Base-by-base conservation (phyloP, 176 grass and related monocot species). In the Tuctoria greenei region DNA sequence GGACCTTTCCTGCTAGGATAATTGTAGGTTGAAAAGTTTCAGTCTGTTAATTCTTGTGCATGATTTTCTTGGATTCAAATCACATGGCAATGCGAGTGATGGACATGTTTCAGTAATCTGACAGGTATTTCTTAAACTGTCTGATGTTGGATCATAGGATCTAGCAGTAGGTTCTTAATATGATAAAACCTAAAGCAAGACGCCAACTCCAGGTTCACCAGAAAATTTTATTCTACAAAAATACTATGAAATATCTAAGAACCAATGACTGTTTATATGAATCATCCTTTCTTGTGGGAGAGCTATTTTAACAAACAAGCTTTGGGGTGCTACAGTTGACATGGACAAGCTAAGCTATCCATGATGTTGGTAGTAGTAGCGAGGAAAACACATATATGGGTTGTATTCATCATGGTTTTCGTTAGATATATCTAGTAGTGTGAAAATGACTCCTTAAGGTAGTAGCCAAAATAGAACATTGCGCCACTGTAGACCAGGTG, bases 401-500 rank as follows among this genome's bases (percentile, higher is more conserved):
- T 35, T 59, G 31, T 28, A 60, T 4, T 27, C 27, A 28, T 23
- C 15, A 59, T 37, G 28, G 16, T 82, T 42, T 6, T 65, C 37
- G 38, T 59, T 28, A 1, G 6, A 82, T 43, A 18, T 44, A 65
- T 82, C 61, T 58, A 58, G 13, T 23, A 15, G 20, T 31, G 15
- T 28, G 15, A 82, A 50, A 66, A 82, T 47, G n/a, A 57, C 31
- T 44, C 77, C 75, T 40, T 10, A 67, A 15, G 52, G 69, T 43
- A 51, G 14, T 69, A 42, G 23, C 71, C 35, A 60, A 28, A 27
- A 5, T 60, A 26, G 11, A 14, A 71, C 25, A 72, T 15, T 57
- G 37, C 1, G 5, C 24, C 55, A 62, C 42, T 42, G 71, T 47
- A 77, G 12, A 80, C 45, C 43, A 38, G 7, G 54, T 52, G 44